Conservation (phyloP, 78 protist genomes). For the Corallochytrium limacisporum region DNA sequence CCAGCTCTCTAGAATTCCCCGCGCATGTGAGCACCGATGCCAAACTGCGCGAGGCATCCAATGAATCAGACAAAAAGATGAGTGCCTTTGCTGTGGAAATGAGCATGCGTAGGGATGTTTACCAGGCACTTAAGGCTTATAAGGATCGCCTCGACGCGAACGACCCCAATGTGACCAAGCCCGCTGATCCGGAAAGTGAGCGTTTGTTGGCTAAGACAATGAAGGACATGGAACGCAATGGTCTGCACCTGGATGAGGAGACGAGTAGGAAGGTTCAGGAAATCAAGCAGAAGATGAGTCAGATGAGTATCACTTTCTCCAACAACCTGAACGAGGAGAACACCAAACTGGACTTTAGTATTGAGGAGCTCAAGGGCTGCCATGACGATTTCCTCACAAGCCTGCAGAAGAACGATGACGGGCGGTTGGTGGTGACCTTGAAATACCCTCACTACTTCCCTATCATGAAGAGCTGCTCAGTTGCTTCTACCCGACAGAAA, state of each 20-base stretch:
- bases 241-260: conserved; percentile 20
- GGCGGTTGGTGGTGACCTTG: conserved; percentile 4
- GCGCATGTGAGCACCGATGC: background rate
- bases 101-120: conserved; percentile 19
- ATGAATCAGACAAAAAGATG: background rate
- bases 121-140: background rate
- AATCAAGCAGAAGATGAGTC: background rate
- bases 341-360: background rate
- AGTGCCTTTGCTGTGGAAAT: background rate
- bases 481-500: background rate
- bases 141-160: background rate
- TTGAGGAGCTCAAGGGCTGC: conserved; percentile 18
- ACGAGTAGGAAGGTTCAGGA: background rate
- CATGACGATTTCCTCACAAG: background rate
- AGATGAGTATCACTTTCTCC: background rate
- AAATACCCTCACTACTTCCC: conserved; percentile 28
- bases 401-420: background rate
- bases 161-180: background rate
- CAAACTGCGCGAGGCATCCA: conserved; percentile 4
- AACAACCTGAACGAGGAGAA: conserved; percentile 25
- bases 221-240: conserved; percentile 20
- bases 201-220: conserved; percentile 18
- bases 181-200: background rate
- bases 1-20: background rate
- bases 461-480: conserved; percentile 1